Percentiles rank a stretch among this genome's conserved stretches.
Evolutionary conservation across 1,284 basidiomycete genomes (phyloP).

Genomic region (Exobasidium rhododendri): DNA sequence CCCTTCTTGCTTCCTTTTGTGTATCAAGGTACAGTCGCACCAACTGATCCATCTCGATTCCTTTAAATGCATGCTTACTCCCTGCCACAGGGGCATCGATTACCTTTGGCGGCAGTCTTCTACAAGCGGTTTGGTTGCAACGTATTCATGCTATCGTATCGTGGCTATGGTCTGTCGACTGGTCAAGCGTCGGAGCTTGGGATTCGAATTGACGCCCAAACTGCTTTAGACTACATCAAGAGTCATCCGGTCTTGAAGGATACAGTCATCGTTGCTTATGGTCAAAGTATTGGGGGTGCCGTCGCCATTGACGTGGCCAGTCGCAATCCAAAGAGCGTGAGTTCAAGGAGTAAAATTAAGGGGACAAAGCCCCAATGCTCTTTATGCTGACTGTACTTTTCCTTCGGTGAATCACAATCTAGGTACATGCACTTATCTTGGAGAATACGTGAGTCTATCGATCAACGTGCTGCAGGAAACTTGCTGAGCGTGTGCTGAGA

Average conservation of each 20-base stretch:
- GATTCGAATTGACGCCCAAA: constrained; percentile 68
- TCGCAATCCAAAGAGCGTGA: constrained; percentile 65
- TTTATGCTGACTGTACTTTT: not conserved
- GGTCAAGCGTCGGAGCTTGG: constrained; percentile 80
- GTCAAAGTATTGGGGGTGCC: constrained; percentile 94
- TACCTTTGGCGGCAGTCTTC: constrained; percentile 84
- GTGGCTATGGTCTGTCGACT: constrained; percentile 83
- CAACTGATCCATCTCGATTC: constrained; percentile 5
- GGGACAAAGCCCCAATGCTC: not conserved
- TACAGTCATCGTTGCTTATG: constrained; percentile 65
- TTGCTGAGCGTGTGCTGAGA: too few relatives aligned
- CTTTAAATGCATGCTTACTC: constrained; percentile 13
- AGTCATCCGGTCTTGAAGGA: constrained; percentile 66
- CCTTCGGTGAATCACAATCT: not conserved
- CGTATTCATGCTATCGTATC: constrained; percentile 81
- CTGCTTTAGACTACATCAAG: constrained; percentile 70
- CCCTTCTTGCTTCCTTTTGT: constrained; percentile 8
- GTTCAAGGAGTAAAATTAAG: constrained; percentile 6
- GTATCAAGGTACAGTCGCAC: not conserved
- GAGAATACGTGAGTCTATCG: constrained; percentile 66
- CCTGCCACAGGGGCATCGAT: constrained; percentile 63
- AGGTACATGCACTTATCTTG: constrained; percentile 76
- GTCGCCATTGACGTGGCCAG: constrained; percentile 84
- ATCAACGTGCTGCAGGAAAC: too few relatives aligned
- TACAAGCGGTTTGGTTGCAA: constrained; percentile 79